Conservation (phyloP, 257 asterid species). For the Solanum phureja region DNA sequence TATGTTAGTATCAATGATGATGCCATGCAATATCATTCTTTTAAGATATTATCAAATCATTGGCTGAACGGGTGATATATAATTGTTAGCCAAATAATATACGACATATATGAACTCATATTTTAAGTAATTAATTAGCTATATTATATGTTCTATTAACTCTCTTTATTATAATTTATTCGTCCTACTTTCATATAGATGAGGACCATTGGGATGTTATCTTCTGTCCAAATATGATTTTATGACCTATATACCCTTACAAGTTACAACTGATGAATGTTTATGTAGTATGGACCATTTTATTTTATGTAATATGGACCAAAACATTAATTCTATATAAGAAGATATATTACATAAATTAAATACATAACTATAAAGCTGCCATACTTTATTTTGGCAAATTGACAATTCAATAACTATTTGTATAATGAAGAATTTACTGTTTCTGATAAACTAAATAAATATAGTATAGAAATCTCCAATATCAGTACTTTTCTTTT, state of each 20-base stretch:
- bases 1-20: too few relatives aligned
- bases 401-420: not conserved
- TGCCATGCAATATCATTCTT: not conserved
- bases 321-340: not conserved
- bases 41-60: not conserved
- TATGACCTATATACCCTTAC: not conserved
- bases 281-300: not conserved
- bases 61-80: too few relatives aligned
- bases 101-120: too few relatives aligned
- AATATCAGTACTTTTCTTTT: not conserved
- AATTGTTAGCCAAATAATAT: too few relatives aligned
- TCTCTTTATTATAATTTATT: too few relatives aligned
- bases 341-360: not conserved
- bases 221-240: not conserved
- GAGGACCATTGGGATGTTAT: not conserved
- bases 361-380: not conserved
- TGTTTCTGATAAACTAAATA: too few relatives aligned
- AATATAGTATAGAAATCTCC: not conserved
- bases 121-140: too few relatives aligned
- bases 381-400: not conserved
- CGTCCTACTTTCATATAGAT: not conserved
- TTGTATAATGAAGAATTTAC: not conserved
- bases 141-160: too few relatives aligned
- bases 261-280: too few relatives aligned
- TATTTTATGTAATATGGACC: not conserved